Evolutionary conservation across 108 stramenopile species (phyloP), one percentile per base, ranked within the genome.

Genomic region (Chaetoceros tenuissimus): DNA sequence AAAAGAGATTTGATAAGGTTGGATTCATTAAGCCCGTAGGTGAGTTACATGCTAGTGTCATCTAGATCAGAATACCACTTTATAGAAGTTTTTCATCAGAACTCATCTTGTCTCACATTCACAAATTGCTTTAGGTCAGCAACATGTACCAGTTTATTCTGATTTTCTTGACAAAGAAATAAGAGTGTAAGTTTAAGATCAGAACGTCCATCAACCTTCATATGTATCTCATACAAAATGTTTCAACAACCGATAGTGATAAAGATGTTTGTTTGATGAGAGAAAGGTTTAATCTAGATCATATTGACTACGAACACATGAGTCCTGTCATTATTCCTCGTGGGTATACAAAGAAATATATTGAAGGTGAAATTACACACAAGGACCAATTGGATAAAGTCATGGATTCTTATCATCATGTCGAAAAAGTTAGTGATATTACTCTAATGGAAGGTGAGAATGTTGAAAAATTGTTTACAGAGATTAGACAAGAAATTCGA

Each of bases 1-100:
- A 80, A 30, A 87, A 91, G 60, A 71, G 89, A n/a, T 79, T 84
- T 19, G 62, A 62, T 21, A 84, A 81, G 24, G 88, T 96, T 1
- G 94, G 94, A 10, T 96, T 92, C 65, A 78, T 94, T 67, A 96
- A 96, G 53, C 92, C 96, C 5, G 92, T 87, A 16, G 85, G 85
- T 8, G 80, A 87, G 34, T 69, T 79, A 48, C 64, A 45, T 26
- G 51, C 77, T 2, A 48, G 45, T 1, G 78, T 83, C n/a, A n/a
- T n/a, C n/a, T n/a, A n/a, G n/a, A n/a, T n/a, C n/a, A n/a, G n/a
- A n/a, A n/a, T n/a, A n/a, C n/a, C n/a, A n/a, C n/a, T n/a, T n/a
- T n/a, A n/a, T n/a, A n/a, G n/a, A n/a, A n/a, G n/a, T n/a, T n/a
- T n/a, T n/a, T n/a, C n/a, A n/a, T n/a, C n/a, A n/a, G n/a, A n/a